A percentile compares a stretch with the other conserved stretches of the same genome.
Conservation (phyloP, 768 basidiomycete species). For the Hygrophorus russula region DNA sequence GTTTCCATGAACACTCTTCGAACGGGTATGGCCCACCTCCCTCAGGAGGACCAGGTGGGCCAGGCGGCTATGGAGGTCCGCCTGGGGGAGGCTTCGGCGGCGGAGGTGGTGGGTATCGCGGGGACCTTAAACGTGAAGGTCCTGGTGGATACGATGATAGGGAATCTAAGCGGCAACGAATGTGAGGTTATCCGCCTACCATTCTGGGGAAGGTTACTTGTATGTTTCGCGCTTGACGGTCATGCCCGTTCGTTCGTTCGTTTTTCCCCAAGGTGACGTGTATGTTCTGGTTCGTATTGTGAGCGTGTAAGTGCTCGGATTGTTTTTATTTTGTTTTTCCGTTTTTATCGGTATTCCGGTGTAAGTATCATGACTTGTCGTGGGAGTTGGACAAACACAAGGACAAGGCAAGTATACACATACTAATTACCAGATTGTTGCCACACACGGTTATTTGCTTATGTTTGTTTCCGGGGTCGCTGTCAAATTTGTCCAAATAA, state of each 20-base stretch:
- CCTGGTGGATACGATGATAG: slow-evolving; percentile 75
- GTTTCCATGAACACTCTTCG: slow-evolving; percentile 40
- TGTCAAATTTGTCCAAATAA: background rate
- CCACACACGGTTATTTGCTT: no score
- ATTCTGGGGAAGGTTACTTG: slow-evolving; percentile 21
- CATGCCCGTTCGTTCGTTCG: background rate
- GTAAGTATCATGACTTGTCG: slow-evolving; percentile 4
- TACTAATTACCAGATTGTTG: no score
- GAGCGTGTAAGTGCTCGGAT: slow-evolving; percentile 5
- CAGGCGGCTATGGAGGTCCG: slow-evolving; percentile 19
- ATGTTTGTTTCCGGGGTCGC: background rate
- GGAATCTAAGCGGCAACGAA: slow-evolving; percentile 67
- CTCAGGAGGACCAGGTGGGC: slow-evolving; percentile 19
- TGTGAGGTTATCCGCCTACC: no score
- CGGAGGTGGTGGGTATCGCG: slow-evolving; percentile 46
- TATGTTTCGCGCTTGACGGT: background rate
- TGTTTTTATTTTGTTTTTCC: slow-evolving; percentile 3
- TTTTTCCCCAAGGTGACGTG: background rate
- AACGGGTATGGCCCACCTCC: slow-evolving; percentile 39
- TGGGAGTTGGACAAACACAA: background rate
- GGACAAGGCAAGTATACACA: slow-evolving; percentile 6
- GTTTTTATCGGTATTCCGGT: background rate
- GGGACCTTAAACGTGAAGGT: slow-evolving; percentile 69
- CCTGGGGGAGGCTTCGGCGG: slow-evolving; percentile 6
- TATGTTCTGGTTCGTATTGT: background rate